Percentiles rank a stretch among this genome's conserved stretches.
Conservation (phyloP, 192 early-diverging fungal genomes). For the Podila epigama region DNA sequence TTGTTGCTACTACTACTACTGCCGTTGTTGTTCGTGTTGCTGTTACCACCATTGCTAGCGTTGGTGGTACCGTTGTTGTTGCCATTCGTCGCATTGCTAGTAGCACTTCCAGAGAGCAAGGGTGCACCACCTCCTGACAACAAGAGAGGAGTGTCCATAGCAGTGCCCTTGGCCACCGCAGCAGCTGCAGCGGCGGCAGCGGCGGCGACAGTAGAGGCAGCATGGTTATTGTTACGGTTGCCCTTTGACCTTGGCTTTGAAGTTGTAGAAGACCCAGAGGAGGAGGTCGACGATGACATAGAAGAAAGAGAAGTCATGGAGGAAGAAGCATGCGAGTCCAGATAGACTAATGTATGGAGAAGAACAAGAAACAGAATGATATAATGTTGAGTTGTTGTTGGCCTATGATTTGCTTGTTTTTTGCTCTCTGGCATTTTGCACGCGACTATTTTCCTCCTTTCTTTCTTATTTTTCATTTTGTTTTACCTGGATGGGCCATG, state of each 20-base stretch:
- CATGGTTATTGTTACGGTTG: neutral
- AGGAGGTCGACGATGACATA: neutral
- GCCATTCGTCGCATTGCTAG: neutral
- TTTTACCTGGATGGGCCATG: neutral
- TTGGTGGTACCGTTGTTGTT: neutral
- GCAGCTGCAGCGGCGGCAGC: neutral
- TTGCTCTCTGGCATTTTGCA: too few species aligned
- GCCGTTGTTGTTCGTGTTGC: too few species aligned
- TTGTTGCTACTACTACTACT: slow-evolving; percentile 10
- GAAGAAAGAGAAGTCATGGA: neutral
- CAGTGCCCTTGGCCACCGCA: too few species aligned
- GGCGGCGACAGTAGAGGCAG: neutral
- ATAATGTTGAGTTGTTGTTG: neutral
- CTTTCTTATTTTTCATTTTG: too few species aligned
- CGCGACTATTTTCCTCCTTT: too few species aligned
- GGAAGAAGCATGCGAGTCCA: neutral
- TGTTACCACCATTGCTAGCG: slow-evolving; percentile 29
- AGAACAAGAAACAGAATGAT: neutral
- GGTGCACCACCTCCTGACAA: too few species aligned
- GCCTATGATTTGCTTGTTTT: too few species aligned
- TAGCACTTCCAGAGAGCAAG: neutral
- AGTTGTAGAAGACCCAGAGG: neutral
- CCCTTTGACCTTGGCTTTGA: neutral
- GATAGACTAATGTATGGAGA: neutral
- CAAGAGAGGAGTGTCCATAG: too few species aligned